Evolutionary conservation across 139 green algal genomes (phyloP), one percentile per base, ranked within the genome.

Genomic region (Picochlorum sp.): DNA sequence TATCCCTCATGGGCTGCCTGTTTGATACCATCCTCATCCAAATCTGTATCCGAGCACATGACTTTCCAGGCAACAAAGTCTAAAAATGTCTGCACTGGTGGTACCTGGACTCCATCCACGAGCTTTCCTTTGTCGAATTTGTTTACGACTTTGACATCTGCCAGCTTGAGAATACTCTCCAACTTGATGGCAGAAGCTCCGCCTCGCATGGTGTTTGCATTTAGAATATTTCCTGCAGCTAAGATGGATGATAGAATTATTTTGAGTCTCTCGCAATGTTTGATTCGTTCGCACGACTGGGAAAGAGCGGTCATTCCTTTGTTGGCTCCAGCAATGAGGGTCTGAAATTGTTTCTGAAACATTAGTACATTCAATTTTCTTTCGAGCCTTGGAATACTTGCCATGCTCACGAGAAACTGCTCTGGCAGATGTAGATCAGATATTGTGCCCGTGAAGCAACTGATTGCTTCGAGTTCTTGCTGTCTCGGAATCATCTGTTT

Each of bases 331-430:
- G 16, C 41, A 34, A 64, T 62, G 34, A 80, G 58, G 2, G 13
- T 67, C 8, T 18, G 37, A 34, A 74, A 85, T 32, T 82, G 73
- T 4, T 41, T 61, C n/a, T 30, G 30, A 62, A 82, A 81, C 18
- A 80, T 57, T 1, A 81, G 54, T 1, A 67, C 66, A 4, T 45
- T n/a, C 24, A 72, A 38, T 44, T 88, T 88, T 37, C 65, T 49
- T 15, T 60, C 51, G 15, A 88, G 72, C 38, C 82, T 76, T 6
- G 82, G 80, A 14, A 88, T 60, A 14, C n/a, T 45, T 16, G 71
- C 49, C 72, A 88, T 78, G 30, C 56, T 52, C 14, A 66, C 49
- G 60, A 88, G 56, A 54, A 88, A 88, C 47, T 77, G 67, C 67
- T 88, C 82, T 7, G 82, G 81, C 3, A 73, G 62, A 2, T 61